Conservation (phyloP, 2,329 filamentous ascomycete species). For the Cladobotryum protrusum region DNA sequence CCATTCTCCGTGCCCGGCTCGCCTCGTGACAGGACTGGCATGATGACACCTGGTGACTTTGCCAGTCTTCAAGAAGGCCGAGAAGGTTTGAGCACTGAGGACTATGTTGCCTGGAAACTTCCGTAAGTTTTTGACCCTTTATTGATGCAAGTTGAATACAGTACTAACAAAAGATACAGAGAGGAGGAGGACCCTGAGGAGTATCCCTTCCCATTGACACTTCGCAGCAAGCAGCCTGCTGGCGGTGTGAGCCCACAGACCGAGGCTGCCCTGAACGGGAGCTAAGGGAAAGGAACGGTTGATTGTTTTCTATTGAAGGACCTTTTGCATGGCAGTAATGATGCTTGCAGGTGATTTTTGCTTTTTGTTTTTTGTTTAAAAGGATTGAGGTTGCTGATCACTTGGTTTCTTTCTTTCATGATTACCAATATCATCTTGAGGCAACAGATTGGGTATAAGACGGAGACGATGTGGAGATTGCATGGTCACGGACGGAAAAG, state of each 20-base stretch:
- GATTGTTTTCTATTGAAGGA: background rate
- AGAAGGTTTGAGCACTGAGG: slow-evolving; percentile 89
- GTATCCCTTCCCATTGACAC: slow-evolving; percentile 54
- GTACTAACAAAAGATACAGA: slow-evolving; percentile 39
- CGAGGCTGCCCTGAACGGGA: slow-evolving; percentile 16
- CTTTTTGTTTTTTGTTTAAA: background rate
- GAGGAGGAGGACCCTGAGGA: slow-evolving; percentile 89
- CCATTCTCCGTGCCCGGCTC: slow-evolving; percentile 93
- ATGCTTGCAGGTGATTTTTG: background rate
- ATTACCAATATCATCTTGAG: background rate
- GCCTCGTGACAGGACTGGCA: slow-evolving; percentile 80
- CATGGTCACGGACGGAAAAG: too few relatives aligned
- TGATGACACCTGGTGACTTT: slow-evolving; percentile 99
- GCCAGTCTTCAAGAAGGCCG: slow-evolving; percentile 90
- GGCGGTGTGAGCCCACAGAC: slow-evolving; percentile 25
- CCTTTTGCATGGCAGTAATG: background rate
- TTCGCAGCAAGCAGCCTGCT: slow-evolving; percentile 46
- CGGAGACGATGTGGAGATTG: too few relatives aligned
- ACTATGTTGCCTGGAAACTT: slow-evolving; percentile 96
- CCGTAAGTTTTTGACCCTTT: slow-evolving; percentile 61
- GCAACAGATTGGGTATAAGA: background rate
- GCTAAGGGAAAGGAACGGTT: background rate
- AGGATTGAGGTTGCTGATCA: background rate
- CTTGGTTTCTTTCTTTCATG: background rate
- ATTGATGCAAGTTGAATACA: background rate